Base-by-base conservation (phyloP, 2,329 filamentous ascomycete genomes). In the Neodidymelliopsis sp. region DNA sequence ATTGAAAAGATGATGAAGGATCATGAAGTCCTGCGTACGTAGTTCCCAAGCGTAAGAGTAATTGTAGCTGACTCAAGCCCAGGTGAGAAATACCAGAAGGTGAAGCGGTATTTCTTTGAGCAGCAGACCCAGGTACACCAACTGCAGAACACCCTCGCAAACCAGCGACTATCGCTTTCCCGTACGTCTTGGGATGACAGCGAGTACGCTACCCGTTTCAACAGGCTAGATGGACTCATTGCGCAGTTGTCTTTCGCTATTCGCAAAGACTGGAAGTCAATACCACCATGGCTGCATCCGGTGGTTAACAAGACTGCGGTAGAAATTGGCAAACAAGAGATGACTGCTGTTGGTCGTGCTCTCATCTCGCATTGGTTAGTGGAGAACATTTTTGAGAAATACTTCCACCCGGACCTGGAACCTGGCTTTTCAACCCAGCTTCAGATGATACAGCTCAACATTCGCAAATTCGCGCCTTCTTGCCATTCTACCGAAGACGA, bases 41-140 rank as follows among this genome's bases (percentile, higher is more conserved):
- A 16, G 25, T 23, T 6, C 11, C 7, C 7, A 4, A 5, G 2
- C 3, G 23, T 6, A 25, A 40, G 4, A 20, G 3, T 6, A 19
- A 3, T n/a, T 4, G 4, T 11, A 12, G 23, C 19, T 18, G 5
- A 48, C 31, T 25, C 48, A 50, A 56, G n/a, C 41, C 23, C 41
- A 96, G 92, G 94, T 67, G 85, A 85, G 60, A 99, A 99, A 77
- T 99, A 99, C 72, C 95, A 95, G 72, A 96, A 97, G 70, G 93
- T 99, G 49, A 99, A 99, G 78, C 87, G 91, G 46, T 89, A 97
- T 64, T 99, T 97, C 71, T 97, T 97, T 72, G 94, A 97, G 57
- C 88, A 96, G 63, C 89, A 87, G 59, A 82, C 86, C 13, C 92
- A 97, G 73, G 89, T 97, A 18, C 93, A 97, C 72, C 89, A 94